phyloP scores from a whole-genome alignment of 345 rosid species.

The Lenwebbia sp. region DNA sequence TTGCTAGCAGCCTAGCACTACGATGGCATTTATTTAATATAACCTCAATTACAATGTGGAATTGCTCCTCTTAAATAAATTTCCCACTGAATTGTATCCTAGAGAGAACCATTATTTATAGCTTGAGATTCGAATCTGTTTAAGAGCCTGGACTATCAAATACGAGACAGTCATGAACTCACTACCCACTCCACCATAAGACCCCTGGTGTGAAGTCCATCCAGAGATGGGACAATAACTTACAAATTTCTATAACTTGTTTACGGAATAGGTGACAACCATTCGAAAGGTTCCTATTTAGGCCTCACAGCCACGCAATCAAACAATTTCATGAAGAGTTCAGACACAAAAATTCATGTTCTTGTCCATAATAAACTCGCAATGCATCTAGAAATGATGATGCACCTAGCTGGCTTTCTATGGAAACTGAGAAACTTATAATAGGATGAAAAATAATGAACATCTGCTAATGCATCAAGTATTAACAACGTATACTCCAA shows the following conservation, averaged over 20 bases:
- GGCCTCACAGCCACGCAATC: not conserved
- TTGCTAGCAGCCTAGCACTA: not conserved
- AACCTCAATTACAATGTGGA: not conserved
- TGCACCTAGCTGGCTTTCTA: too few species aligned
- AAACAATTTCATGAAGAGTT: too few species aligned
- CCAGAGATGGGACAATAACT: not conserved
- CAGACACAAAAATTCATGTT: too few species aligned
- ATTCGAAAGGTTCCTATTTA: not conserved
- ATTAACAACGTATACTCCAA: too few species aligned
- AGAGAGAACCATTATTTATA: not conserved
- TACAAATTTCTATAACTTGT: not conserved
- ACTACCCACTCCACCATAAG: not conserved
- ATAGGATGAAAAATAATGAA: too few species aligned
- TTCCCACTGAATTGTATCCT: not conserved
- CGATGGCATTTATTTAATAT: not conserved
- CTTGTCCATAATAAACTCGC: too few species aligned
- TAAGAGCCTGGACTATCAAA: not conserved
- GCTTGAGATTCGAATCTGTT: not conserved
- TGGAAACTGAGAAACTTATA: too few species aligned
- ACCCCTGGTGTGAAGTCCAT: not conserved
- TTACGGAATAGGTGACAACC: not conserved
- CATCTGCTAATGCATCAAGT: too few species aligned
- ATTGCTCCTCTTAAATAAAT: not conserved
- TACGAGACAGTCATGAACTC: not conserved
- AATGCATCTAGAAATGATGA: too few species aligned